phyloP scores from a whole-genome alignment of 371 early-diverging fungal genomes.

The Rhizomucor miehei region DNA sequence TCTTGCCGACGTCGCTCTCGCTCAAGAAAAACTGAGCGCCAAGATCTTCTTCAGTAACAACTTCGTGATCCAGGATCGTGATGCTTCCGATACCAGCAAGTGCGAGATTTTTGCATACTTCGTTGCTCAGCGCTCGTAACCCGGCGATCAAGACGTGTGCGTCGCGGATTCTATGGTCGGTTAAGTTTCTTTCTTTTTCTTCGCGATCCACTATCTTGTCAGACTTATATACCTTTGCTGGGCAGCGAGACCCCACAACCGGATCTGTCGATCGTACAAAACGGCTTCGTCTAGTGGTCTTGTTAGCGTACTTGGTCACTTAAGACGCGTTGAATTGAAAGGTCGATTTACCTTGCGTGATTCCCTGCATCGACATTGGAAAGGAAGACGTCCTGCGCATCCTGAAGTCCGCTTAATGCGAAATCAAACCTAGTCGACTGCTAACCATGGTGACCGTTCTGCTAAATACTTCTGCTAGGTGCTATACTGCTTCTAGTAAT shows the following conservation, averaged over 20 bases:
- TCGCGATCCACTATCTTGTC: not conserved
- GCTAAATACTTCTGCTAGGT: too few relatives aligned
- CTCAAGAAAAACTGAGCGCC: constrained; percentile 77
- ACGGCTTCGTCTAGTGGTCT: constrained; percentile 73
- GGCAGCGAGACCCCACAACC: constrained; percentile 93
- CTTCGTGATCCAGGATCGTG: constrained; percentile 62
- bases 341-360: too few relatives aligned
- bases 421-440: too few relatives aligned
- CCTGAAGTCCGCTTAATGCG: too few relatives aligned
- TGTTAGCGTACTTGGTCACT: not conserved
- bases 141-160: constrained; percentile 71
- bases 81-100: constrained; percentile 85
- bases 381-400: too few relatives aligned
- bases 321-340: not conserved
- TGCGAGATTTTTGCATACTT: constrained; percentile 88
- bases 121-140: constrained; percentile 67
- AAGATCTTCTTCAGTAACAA: constrained; percentile 64
- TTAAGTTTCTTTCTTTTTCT: not conserved
- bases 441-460: too few relatives aligned
- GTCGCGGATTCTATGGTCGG: constrained; percentile 64
- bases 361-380: too few relatives aligned
- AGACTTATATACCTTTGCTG: constrained; percentile 78
- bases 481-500: too few relatives aligned
- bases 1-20: constrained; percentile 62
- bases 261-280: constrained; percentile 94